Evolutionary conservation across 805 yeast genomes (phyloP), one percentile per base, ranked within the genome.

Genomic region (Candida berthetii): DNA sequence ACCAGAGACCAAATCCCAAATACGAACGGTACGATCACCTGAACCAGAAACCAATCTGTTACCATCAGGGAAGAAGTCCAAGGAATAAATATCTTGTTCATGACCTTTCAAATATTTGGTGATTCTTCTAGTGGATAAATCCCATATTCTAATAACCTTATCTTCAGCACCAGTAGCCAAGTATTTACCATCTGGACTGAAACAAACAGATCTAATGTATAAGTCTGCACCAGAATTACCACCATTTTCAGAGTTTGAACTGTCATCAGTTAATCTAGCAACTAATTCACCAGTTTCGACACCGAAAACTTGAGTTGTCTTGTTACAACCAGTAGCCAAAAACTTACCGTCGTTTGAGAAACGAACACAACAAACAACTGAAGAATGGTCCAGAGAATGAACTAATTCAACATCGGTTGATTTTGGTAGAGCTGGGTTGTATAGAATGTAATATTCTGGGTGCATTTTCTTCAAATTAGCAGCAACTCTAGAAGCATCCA

Each of bases 251-350:
- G 74, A 63, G 31, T 74, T 70, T 34, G 69, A 69, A 41, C 76
- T 67, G 55, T 90, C 96, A 63, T 91, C 97, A 49, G 85, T 80
- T 55, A 91, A 74, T 60, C 85, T 78, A 42, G 96, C 95, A 47
- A 88, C 80, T 48, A 88, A 71, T 55, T 85, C 90, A 52, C 99
- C 98, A 17, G 95, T 84, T 55, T 83, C 84, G 39, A 90, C 97
- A 50, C 85, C 85, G 65, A 83, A 91, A 43, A 91, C 96, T 64
- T 90, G 96, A 3, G 98, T 93, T 35, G 95, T 78, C 60, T 89
- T 87, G 69, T 91, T 93, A 70, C 97, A 90, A 38, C 99, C 99
- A 14, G 98, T 91, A 20, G 98, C 99, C 52, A 91, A 72, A 58
- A 78, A 86, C 65, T 85, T 84, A 48, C 98, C 98, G 61, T 88